Percentiles rank a stretch among this genome's conserved stretches.
These are phyloP conservation scores for Colletotrichum lentis DNA, from an alignment of 2,329 filamentous ascomycete genomes.

Conservation along the genomic window DNA sequence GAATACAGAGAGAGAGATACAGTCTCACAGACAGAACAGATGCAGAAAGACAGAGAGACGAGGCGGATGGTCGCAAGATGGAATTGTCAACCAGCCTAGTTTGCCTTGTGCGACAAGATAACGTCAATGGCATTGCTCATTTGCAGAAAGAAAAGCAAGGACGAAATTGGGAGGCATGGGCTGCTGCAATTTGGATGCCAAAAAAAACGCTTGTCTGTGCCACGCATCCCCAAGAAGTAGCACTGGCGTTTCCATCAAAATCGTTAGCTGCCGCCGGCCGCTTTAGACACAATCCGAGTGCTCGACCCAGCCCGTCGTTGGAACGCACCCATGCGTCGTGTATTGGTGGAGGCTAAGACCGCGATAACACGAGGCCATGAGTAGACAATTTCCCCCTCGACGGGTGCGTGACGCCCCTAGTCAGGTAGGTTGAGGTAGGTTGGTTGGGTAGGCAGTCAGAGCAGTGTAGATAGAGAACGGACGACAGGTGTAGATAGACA, in stretches of 20 bases:
- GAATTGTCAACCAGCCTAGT: not conserved
- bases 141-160: conserved; percentile 10
- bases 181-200: conserved; percentile 21
- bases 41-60: not conserved
- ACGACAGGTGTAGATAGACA: not conserved
- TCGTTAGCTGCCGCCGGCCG: conserved; percentile 35
- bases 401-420: conserved; percentile 10
- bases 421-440: not conserved
- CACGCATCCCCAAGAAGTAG: conserved; percentile 10
- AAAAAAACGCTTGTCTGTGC: conserved; percentile 21
- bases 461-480: not conserved
- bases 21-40: not conserved
- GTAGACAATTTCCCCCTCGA: not conserved
- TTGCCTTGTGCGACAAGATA: conserved; percentile 5
- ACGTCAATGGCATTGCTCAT: conserved; percentile 26
- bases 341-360: not conserved
- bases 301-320: not conserved
- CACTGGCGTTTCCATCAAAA: conserved; percentile 20
- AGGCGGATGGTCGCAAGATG: not conserved
- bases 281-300: conserved; percentile 19
- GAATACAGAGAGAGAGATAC: not conserved
- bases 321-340: not conserved
- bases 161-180: conserved; percentile 2
- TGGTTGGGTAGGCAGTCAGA: no score
- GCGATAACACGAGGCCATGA: not conserved